phyloP scores from a whole-genome alignment of 2,329 filamentous ascomycete genomes.

The Stemphylium beticola region DNA sequence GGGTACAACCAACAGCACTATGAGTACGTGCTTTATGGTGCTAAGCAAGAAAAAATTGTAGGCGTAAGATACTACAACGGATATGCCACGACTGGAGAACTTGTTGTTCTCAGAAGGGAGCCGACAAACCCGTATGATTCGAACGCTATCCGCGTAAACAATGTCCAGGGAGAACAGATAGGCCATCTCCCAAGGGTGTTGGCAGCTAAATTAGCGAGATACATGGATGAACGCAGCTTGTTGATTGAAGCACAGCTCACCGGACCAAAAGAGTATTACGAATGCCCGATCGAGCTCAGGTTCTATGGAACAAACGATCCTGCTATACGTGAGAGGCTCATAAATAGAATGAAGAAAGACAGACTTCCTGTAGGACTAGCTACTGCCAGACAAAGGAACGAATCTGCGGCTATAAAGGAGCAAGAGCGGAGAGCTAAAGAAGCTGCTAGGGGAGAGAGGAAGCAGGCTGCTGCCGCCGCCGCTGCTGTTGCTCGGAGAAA shows the following conservation, averaged over 20 bases:
- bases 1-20: conserved; percentile 31
- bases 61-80: conserved; percentile 56
- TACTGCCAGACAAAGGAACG: conserved; percentile 56
- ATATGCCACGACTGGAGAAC: conserved; percentile 44
- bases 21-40: conserved; percentile 40
- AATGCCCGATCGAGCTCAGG: conserved; percentile 73
- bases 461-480: conserved; percentile 33
- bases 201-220: conserved; percentile 74
- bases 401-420: conserved; percentile 63
- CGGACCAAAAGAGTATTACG: conserved; percentile 69
- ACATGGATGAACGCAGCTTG: conserved; percentile 63
- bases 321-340: conserved; percentile 60
- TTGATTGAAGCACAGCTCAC: conserved; percentile 72
- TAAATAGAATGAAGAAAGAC: conserved; percentile 67
- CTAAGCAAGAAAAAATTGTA: conserved; percentile 62
- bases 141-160: conserved; percentile 80
- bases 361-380: conserved; percentile 59
- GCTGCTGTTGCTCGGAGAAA: conserved; percentile 36
- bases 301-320: conserved; percentile 72
- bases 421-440: conserved; percentile 55
- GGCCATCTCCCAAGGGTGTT: conserved; percentile 75
- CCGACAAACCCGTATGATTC: conserved; percentile 62
- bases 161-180: conserved; percentile 76
- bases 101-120: conserved; percentile 60
- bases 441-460: conserved; percentile 39